Evolutionary conservation across 169 alveolate species (phyloP), one percentile per base, ranked within the genome.

Genomic region (Plasmodium inui): DNA sequence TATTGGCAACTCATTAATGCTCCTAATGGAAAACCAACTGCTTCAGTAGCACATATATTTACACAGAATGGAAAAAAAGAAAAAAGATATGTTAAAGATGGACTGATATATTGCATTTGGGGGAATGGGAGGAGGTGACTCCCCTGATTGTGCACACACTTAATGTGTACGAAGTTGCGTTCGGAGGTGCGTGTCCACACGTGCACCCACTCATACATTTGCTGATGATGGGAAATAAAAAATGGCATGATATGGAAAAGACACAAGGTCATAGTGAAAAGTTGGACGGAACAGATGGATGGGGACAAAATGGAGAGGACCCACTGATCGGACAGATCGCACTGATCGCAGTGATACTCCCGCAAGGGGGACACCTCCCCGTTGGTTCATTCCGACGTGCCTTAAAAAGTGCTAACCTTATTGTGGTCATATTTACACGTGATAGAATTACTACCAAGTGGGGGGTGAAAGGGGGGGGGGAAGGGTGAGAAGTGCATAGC

Each of bases 11-110:
- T 89, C 84, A 57, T 67, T 67, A 67, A 81, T 90, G 95, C 95
- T 90, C 95, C 95, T 90, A 90, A 90, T 90, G 95, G 95, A 90
- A 90, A 90, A 90, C 95, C 95, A 90, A 90, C 95, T 90, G 95
- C 95, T 90, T 90, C 39, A 67, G 19, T 67, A 70, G 50, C 37
- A 28, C 76, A 67, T 6, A 4, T 22, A 67, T 67, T 67, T 67
- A 28, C 76, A 67, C n/a, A 67, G 4, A 37, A 67, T 67, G 37
- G 30, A 88, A 72, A 76, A 85, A 85, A 89, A 79, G 70, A 90
- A 90, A 50, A 82, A 46, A 17, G 3, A 84, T 73, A 73, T 46
- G 80, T 85, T 85, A 74, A 82, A 28, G 57, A 37, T 34, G 50
- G n/a, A 82, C 34, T 50, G 12, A 14, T 50, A 44, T 55, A 57